These are phyloP conservation scores for Colletotrichum truncatum DNA, from an alignment of 2,329 filamentous ascomycete genomes.

Conservation along the genomic window DNA sequence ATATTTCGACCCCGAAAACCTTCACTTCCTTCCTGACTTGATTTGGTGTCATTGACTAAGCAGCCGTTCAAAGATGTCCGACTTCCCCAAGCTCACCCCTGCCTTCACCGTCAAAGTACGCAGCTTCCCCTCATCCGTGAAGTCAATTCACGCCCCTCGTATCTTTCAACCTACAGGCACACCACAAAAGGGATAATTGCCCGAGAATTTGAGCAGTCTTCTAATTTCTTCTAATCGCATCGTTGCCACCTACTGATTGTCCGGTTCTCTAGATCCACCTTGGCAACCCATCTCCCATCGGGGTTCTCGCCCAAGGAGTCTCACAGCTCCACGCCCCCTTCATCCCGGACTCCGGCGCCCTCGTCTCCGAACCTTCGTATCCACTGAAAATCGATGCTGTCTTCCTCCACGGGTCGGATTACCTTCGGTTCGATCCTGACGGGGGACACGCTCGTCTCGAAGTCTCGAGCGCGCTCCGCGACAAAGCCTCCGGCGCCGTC, in stretches of 20 bases:
- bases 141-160: not conserved
- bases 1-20: not conserved
- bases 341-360: constrained; percentile 38
- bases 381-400: constrained; percentile 45
- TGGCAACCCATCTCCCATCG: constrained; percentile 35
- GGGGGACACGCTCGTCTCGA: constrained; percentile 48
- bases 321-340: constrained; percentile 46
- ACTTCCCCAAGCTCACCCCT: constrained; percentile 47
- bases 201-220: too few relatives aligned
- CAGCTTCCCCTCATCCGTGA: not conserved
- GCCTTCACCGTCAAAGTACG: constrained; percentile 47
- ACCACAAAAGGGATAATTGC: too few relatives aligned
- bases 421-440: constrained; percentile 47
- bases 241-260: constrained; percentile 2
- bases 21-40: not conserved
- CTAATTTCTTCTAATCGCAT: too few relatives aligned
- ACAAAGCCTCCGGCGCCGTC: constrained; percentile 41
- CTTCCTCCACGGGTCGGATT: constrained; percentile 50
- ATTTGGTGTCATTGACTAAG: not conserved
- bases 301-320: constrained; percentile 39
- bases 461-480: constrained; percentile 45
- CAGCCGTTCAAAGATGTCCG: constrained; percentile 34
- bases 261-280: constrained; percentile 41
- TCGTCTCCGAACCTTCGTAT: constrained; percentile 47
- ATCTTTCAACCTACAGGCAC: not conserved